phyloP scores from a whole-genome alignment of 202 grass and related monocot genomes.

The Eragrostis tef region DNA sequence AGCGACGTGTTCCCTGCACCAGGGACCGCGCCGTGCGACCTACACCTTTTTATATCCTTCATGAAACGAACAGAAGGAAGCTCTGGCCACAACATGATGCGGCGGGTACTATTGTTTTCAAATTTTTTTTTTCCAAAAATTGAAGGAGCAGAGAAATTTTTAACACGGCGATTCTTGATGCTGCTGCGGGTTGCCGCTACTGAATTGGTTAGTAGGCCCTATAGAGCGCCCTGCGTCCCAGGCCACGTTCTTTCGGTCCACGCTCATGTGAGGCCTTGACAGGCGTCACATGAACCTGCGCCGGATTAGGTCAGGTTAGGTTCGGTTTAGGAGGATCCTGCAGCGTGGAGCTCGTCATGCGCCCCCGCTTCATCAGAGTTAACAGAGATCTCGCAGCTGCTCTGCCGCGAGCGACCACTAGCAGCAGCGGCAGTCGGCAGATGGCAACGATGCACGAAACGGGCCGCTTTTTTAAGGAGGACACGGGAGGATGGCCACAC shows the following conservation, averaged over 20 bases:
- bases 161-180: slow-evolving; percentile 3
- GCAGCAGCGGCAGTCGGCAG: background rate
- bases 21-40: slow-evolving; percentile 19
- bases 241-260: slow-evolving; percentile 47
- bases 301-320: background rate
- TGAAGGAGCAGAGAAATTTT: background rate
- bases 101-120: background rate
- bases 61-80: slow-evolving; percentile 32
- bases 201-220: background rate
- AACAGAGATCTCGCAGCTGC: background rate
- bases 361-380: background rate
- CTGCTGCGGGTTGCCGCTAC: background rate
- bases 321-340: background rate
- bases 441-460: background rate
- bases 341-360: background rate
- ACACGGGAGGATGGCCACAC: background rate
- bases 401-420: background rate
- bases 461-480: background rate
- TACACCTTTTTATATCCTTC: background rate
- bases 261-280: slow-evolving; percentile 53
- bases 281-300: slow-evolving; percentile 39
- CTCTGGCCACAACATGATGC: slow-evolving; percentile 13
- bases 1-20: slow-evolving; percentile 47
- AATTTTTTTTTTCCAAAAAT: too few species aligned
- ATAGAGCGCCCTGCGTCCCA: background rate